These are phyloP conservation scores for Nicotiana tomentosiformis DNA, from an alignment of 257 asterid species.

Conservation along the genomic window DNA sequence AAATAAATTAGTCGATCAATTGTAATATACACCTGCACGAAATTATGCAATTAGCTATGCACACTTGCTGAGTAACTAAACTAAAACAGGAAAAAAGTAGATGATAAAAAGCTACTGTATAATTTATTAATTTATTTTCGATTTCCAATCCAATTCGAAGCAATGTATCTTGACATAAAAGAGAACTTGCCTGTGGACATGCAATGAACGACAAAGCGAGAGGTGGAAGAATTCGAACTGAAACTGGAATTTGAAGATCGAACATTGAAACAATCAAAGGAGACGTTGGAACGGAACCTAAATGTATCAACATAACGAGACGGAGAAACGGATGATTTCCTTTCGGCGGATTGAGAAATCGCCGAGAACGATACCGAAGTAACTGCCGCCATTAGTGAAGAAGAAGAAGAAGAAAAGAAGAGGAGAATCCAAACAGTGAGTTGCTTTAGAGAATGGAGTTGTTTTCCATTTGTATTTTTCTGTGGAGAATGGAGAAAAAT, in stretches of 20 bases:
- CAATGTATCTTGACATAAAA: neutral
- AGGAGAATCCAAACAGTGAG: neutral
- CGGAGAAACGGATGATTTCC: conserved; percentile 22
- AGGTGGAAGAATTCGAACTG: neutral
- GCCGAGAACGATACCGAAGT: conserved; percentile 44
- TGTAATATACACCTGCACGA: neutral
- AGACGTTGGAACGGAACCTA: conserved; percentile 39
- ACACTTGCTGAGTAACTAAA: neutral
- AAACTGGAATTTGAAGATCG: conserved; percentile 21
- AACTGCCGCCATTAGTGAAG: conserved; percentile 44
- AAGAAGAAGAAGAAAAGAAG: neutral
- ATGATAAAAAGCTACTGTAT: neutral
- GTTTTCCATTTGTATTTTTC: conserved; percentile 10
- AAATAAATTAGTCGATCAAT: neutral
- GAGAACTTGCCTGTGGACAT: conserved; percentile 51
- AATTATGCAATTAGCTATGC: neutral
- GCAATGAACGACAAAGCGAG: conserved; percentile 59
- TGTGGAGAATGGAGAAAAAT: neutral
- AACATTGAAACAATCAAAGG: conserved; percentile 21
- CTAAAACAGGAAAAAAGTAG: neutral
- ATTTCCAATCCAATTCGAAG: neutral
- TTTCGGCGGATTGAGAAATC: conserved; percentile 33
- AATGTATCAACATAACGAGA: conserved; percentile 26
- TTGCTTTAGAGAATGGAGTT: conserved; percentile 20
- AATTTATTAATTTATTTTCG: neutral